Base-by-base conservation (phyloP, 2,329 filamentous ascomycete species). In the Venturia pyrina region DNA sequence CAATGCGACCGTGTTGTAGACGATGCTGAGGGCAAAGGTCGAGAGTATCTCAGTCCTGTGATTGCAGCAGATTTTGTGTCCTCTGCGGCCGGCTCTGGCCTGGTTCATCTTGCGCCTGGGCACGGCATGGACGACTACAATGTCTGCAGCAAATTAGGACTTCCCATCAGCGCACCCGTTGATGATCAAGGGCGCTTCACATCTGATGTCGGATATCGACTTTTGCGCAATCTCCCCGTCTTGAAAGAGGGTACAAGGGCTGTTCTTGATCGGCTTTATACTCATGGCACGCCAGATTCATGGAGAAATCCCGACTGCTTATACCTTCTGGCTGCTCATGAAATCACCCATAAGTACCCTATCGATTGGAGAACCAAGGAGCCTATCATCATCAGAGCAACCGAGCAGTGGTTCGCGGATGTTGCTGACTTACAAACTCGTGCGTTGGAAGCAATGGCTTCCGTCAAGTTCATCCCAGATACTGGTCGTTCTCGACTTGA, bases 41-140 rank as follows among this genome's bases (percentile, higher is more conserved):
- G 50, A 2, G 48, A 41, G 4, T 76, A 80, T 7, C 70, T 78
- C 0, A 90, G 92, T 69, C 86, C 87, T 0, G 81, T 99, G 37
- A 84, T 98, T 59, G 85, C 90, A 69, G 95, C 91, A 2, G 87
- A 91, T 67, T 98, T 97, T 73, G 95, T 99, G 15, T 91, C 92
- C 2, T 86, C 89, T 0, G 87, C 89, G 34, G 96, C 93, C n/a
- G 95, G 95, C 63, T 92, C 93, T 32, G 95, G 95, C 13, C 81
- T 99, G n/a, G 95, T 99, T 41, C 95, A 99, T 74, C 83, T 92
- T 69, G 95, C 95, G 2, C 93, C 95, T 7, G 95, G 95, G 3
- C 95, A 99, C 73, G 95, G 95, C 57, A 95, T 96, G 81, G 95
- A 99, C 48, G 95, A 99, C 74, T 99, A 98, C 73, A 87, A 93